Evolutionary conservation across 2,329 filamentous ascomycete genomes (phyloP).

Genomic region (Arthroderma uncinatum): DNA sequence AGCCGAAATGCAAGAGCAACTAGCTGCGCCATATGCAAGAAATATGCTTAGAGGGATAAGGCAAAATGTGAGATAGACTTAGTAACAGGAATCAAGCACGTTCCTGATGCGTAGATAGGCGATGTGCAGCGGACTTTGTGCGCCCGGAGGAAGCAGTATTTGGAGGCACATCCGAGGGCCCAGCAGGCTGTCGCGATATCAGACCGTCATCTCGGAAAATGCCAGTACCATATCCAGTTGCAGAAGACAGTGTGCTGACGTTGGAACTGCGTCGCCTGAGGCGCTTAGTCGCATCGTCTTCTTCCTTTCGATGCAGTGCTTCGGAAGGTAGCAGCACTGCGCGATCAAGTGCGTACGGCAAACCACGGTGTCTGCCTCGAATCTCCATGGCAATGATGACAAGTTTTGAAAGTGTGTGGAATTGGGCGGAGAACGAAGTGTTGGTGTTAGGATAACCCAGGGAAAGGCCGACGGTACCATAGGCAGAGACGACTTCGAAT

Average conservation of each 20-base stretch:
- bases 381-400: constrained; percentile 58
- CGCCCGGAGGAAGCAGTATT: background rate
- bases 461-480: constrained; percentile 86
- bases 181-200: background rate
- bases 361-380: constrained; percentile 52
- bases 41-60: too few species aligned
- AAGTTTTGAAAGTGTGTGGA: constrained; percentile 57
- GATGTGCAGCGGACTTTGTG: background rate
- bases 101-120: constrained; percentile 1
- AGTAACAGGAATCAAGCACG: background rate
- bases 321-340: constrained; percentile 59
- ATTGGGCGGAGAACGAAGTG: constrained; percentile 71
- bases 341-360: constrained; percentile 57
- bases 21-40: too few species aligned
- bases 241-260: constrained; percentile 18
- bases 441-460: constrained; percentile 69
- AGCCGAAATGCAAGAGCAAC: too few species aligned
- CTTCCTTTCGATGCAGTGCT: constrained; percentile 50
- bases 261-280: constrained; percentile 31
- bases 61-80: background rate
- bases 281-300: constrained; percentile 40
- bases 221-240: background rate
- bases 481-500: constrained; percentile 82
- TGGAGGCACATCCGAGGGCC: background rate
- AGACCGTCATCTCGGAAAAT: background rate